These are phyloP conservation scores for Sarocladium oryzae DNA, from an alignment of 2,329 filamentous ascomycete genomes.

Conservation along the genomic window DNA sequence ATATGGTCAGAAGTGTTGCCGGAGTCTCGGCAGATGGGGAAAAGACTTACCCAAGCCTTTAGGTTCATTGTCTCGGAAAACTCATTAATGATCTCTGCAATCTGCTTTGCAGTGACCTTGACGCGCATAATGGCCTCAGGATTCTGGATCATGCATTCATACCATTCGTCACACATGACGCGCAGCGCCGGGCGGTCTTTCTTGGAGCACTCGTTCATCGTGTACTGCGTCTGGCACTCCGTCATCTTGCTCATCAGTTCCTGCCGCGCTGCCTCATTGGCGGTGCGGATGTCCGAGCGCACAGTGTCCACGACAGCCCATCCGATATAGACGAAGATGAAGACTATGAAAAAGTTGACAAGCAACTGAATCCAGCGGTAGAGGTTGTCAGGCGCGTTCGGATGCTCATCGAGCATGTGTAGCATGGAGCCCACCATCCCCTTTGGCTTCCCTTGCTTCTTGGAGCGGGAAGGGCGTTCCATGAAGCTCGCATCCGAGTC, in stretches of 20 bases:
- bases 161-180: slow-evolving; percentile 71
- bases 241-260: slow-evolving; percentile 67
- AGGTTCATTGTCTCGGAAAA: slow-evolving; percentile 88
- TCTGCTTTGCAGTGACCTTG: slow-evolving; percentile 76
- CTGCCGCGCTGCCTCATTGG: slow-evolving; percentile 60
- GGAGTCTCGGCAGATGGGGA: not conserved
- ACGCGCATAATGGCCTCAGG: slow-evolving; percentile 71
- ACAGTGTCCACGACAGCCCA: slow-evolving; percentile 65
- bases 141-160: slow-evolving; percentile 80
- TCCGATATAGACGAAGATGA: slow-evolving; percentile 55
- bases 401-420: slow-evolving; percentile 48
- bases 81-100: slow-evolving; percentile 88
- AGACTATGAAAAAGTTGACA: slow-evolving; percentile 58
- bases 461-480: slow-evolving; percentile 18
- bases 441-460: slow-evolving; percentile 17
- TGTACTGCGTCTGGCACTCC: slow-evolving; percentile 66
- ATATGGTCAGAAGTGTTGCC: slow-evolving; percentile 12
- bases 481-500: slow-evolving; percentile 31
- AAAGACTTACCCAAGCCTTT: slow-evolving; percentile 55
- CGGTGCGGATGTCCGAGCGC: slow-evolving; percentile 66
- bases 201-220: slow-evolving; percentile 65
- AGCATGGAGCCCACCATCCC: slow-evolving; percentile 39
- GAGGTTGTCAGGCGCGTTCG: slow-evolving; percentile 51
- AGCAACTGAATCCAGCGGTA: slow-evolving; percentile 53
- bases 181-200: slow-evolving; percentile 67